Conservation (phyloP, 768 basidiomycete genomes). For the Mycena leptocephala region DNA sequence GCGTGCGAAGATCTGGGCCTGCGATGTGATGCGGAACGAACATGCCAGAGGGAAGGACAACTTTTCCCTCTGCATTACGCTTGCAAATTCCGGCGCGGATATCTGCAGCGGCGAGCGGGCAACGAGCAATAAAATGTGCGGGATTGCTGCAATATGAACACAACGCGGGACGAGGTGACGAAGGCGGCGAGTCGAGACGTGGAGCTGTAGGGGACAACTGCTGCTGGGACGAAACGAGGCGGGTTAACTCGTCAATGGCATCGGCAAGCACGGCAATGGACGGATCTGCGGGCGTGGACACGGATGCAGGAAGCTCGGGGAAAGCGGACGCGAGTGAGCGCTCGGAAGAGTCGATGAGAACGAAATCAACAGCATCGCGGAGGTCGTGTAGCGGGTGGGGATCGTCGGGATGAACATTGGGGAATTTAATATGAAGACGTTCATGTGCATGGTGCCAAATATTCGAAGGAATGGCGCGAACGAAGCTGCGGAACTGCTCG, state of each 20-base stretch:
- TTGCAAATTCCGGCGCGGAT: not conserved
- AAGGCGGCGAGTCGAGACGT: not conserved
- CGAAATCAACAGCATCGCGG: too few species aligned
- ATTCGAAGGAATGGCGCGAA: not conserved
- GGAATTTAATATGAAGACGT: too few species aligned
- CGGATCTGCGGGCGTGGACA: not conserved
- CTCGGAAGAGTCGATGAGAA: too few species aligned
- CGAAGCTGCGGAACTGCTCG: not conserved
- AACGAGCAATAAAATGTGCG: not conserved
- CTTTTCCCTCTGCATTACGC: not conserved
- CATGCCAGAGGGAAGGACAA: not conserved
- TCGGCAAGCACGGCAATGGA: not conserved
- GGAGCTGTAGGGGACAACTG: not conserved
- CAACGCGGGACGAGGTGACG: not conserved
- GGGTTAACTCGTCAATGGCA: not conserved
- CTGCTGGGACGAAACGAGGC: not conserved
- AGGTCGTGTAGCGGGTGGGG: too few species aligned
- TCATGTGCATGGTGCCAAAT: too few species aligned
- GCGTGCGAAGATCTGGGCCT: not conserved
- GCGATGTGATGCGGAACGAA: not conserved
- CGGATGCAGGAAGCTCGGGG: not conserved
- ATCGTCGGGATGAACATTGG: too few species aligned
- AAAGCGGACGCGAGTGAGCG: too few species aligned
- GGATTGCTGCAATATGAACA: not conserved
- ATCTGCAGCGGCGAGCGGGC: not conserved